A percentile compares a stretch with the other conserved stretches of the same genome.
Evolutionary conservation across 2,329 filamentous ascomycete species (phyloP).

Genomic region (Penicillium frequentans): DNA sequence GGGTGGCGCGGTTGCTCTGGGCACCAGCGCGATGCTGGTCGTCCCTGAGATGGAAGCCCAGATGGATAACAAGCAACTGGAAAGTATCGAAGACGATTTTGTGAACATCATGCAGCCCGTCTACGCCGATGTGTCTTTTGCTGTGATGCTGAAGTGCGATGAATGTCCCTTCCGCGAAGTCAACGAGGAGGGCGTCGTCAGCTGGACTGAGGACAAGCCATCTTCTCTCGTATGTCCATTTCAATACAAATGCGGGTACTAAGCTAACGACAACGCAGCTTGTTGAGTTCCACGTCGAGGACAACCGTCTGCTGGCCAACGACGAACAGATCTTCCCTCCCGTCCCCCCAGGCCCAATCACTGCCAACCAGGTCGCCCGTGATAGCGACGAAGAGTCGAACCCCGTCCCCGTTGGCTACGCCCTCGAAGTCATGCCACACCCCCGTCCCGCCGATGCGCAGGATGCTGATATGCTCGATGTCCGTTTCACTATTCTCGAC

Average conservation of each 20-base stretch:
- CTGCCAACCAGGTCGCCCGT: slow-evolving; percentile 33
- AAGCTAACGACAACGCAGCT: slow-evolving; percentile 22
- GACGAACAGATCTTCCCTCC: slow-evolving; percentile 41
- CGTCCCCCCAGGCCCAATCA: slow-evolving; percentile 30
- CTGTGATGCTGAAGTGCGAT: slow-evolving; percentile 35
- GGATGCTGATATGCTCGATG: slow-evolving; percentile 34
- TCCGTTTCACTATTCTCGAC: slow-evolving; percentile 49
- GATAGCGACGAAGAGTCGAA: slow-evolving; percentile 38
- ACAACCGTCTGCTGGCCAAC: slow-evolving; percentile 38
- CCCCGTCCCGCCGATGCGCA: slow-evolving; percentile 30
- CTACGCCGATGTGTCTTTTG: slow-evolving; percentile 26
- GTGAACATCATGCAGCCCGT: slow-evolving; percentile 23
- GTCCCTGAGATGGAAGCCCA: slow-evolving; percentile 35
- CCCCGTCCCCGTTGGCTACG: slow-evolving; percentile 43
- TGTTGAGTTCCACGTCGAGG: slow-evolving; percentile 38
- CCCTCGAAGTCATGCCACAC: slow-evolving; percentile 40
- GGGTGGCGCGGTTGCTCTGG: slow-evolving; percentile 34
- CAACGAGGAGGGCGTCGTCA: slow-evolving; percentile 28
- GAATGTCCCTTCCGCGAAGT: slow-evolving; percentile 41
- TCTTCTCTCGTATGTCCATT: slow-evolving; percentile 36
- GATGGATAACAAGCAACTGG: slow-evolving; percentile 11
- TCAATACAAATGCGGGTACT: neutral
- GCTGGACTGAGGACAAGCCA: slow-evolving; percentile 36
- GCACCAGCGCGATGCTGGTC: slow-evolving; percentile 40
- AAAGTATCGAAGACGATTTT: slow-evolving; percentile 23